These are phyloP conservation scores for Fusarium sublunatum DNA, from an alignment of 2,329 filamentous ascomycete species.

Conservation along the genomic window DNA sequence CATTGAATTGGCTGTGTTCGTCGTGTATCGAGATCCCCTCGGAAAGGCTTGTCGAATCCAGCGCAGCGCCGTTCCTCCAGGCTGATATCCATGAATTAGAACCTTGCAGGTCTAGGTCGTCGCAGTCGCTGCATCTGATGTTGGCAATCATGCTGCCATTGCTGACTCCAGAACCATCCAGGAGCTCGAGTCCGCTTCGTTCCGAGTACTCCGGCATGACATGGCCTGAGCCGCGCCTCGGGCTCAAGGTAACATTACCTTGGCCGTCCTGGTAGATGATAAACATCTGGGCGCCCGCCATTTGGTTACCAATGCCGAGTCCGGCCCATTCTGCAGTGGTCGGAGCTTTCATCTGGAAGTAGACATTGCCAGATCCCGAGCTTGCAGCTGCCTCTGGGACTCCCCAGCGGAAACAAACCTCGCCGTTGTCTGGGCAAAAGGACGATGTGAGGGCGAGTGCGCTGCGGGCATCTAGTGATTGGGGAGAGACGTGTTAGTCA, in stretches of 20 bases:
- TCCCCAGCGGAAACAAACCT: slow-evolving; percentile 67
- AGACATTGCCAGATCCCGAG: slow-evolving; percentile 65
- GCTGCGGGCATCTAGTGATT: slow-evolving; percentile 39
- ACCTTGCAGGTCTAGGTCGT: slow-evolving; percentile 57
- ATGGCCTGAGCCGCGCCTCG: slow-evolving; percentile 62
- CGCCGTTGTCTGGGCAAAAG: slow-evolving; percentile 55
- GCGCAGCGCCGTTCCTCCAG: slow-evolving; percentile 60
- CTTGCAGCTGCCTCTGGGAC: slow-evolving; percentile 63
- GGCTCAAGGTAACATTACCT: slow-evolving; percentile 71
- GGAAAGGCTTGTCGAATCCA: slow-evolving; percentile 56
- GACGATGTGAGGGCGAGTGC: slow-evolving; percentile 46
- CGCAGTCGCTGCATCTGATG: slow-evolving; percentile 65
- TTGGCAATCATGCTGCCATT: slow-evolving; percentile 69
- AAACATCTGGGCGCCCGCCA: slow-evolving; percentile 70
- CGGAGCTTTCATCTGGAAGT: slow-evolving; percentile 69
- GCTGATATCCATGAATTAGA: slow-evolving; percentile 64
- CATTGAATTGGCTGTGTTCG: slow-evolving; percentile 54
- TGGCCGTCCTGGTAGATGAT: slow-evolving; percentile 68
- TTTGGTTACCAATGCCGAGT: slow-evolving; percentile 65
- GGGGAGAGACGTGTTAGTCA: slow-evolving; percentile 17
- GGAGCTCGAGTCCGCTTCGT: slow-evolving; percentile 61
- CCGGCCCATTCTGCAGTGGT: slow-evolving; percentile 66
- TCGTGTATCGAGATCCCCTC: slow-evolving; percentile 61
- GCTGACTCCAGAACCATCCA: slow-evolving; percentile 68
- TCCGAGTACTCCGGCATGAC: slow-evolving; percentile 59